Evolutionary conservation across 2,329 filamentous ascomycete species (phyloP).

Genomic region (Aquanectria penicillioides): DNA sequence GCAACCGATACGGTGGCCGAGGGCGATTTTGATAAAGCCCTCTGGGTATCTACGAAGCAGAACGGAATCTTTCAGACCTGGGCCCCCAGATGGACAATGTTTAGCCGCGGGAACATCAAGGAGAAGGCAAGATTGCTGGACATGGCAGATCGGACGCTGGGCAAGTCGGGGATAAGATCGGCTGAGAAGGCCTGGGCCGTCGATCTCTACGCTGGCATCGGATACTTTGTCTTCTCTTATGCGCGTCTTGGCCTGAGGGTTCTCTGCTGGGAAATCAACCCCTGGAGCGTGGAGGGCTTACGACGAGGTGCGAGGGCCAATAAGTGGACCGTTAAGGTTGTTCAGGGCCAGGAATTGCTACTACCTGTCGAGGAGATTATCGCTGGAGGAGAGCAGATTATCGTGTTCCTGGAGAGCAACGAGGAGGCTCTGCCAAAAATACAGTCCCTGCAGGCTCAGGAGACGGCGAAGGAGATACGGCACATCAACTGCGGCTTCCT

Average conservation of each 20-base stretch:
- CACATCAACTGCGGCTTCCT: constrained; percentile 74
- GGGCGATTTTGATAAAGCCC: constrained; percentile 70
- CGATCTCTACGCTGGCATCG: constrained; percentile 92
- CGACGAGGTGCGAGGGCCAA: constrained; percentile 78
- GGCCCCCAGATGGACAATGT: constrained; percentile 94
- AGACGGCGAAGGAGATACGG: constrained; percentile 51
- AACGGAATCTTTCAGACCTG: constrained; percentile 85
- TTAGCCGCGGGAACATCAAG: constrained; percentile 87
- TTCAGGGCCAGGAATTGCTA: constrained; percentile 54
- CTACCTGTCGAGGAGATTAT: constrained; percentile 51
- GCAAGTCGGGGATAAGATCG: background rate
- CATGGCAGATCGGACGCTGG: constrained; percentile 48
- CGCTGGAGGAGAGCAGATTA: constrained; percentile 61
- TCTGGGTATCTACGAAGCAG: constrained; percentile 84
- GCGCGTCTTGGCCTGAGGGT: constrained; percentile 76
- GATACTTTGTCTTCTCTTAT: constrained; percentile 93
- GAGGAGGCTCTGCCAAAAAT: constrained; percentile 58
- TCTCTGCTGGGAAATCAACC: constrained; percentile 90
- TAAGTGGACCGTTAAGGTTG: constrained; percentile 69
- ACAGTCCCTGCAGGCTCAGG: constrained; percentile 46
- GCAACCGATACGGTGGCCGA: constrained; percentile 42
- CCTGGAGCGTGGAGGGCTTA: constrained; percentile 86
- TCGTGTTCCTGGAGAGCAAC: constrained; percentile 79
- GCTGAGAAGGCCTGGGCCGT: constrained; percentile 63
- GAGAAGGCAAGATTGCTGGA: constrained; percentile 83